These are phyloP conservation scores for Claviceps fusiformis DNA, from an alignment of 2,329 filamentous ascomycete genomes.

Conservation along the genomic window DNA sequence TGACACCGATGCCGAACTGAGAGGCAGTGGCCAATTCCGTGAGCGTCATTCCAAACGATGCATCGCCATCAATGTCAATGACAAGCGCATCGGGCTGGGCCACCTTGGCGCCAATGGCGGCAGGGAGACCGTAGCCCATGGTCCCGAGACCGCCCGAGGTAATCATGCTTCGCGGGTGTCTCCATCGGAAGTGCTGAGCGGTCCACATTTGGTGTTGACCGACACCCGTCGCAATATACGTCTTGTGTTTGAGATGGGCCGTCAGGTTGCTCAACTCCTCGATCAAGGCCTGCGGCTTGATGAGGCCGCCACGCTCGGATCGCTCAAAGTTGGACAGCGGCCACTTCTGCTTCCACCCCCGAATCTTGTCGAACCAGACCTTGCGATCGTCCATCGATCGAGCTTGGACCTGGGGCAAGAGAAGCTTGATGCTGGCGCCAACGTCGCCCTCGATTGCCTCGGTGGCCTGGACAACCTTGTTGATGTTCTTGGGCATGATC, in stretches of 20 bases:
- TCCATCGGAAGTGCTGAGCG: slow-evolving; percentile 93
- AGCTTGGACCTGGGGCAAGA: slow-evolving; percentile 58
- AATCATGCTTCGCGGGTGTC: slow-evolving; percentile 82
- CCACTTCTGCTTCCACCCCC: slow-evolving; percentile 82
- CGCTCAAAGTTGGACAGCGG: slow-evolving; percentile 72
- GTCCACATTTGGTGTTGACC: slow-evolving; percentile 99
- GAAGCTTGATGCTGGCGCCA: slow-evolving; percentile 57
- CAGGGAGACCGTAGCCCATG: slow-evolving; percentile 91
- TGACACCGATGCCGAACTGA: slow-evolving; percentile 92
- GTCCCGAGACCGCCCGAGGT: slow-evolving; percentile 78
- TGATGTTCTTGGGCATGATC: slow-evolving; percentile 99
- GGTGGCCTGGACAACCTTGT: slow-evolving; percentile 95
- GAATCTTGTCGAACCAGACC: slow-evolving; percentile 84
- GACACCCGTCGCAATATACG: slow-evolving; percentile 84
- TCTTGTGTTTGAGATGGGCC: slow-evolving; percentile 64
- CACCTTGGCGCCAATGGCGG: slow-evolving; percentile 89
- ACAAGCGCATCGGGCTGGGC: slow-evolving; percentile 60
- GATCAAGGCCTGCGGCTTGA: slow-evolving; percentile 91
- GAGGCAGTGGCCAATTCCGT: slow-evolving; percentile 85
- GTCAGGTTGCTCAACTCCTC: slow-evolving; percentile 81
- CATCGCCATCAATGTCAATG: slow-evolving; percentile 91
- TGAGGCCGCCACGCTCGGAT: slow-evolving; percentile 59
- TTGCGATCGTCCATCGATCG: slow-evolving; percentile 52
- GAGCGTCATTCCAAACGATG: slow-evolving; percentile 97
- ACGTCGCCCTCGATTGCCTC: slow-evolving; percentile 94